phyloP scores from a whole-genome alignment of 2,329 filamentous ascomycete species.

The Microascus cirrosus region DNA sequence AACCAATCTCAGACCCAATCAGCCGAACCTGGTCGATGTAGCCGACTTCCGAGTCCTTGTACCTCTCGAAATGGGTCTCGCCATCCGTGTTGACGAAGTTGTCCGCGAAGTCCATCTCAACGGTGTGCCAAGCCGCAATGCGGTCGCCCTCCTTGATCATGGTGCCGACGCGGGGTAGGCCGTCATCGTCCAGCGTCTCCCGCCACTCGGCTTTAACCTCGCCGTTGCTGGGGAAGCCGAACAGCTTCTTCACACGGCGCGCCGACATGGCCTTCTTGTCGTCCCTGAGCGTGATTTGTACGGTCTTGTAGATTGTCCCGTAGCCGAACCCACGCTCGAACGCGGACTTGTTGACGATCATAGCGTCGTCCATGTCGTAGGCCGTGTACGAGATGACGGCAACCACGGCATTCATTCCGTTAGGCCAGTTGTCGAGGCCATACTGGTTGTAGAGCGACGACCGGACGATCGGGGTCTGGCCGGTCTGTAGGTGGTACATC shows the following conservation, averaged over 20 bases:
- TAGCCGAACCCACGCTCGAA: constrained; percentile 94
- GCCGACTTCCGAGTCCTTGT: constrained; percentile 82
- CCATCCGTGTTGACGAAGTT: constrained; percentile 78
- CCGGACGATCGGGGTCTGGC: constrained; percentile 88
- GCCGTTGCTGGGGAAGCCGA: constrained; percentile 77
- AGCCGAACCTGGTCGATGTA: constrained; percentile 90
- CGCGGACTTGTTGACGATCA: constrained; percentile 97
- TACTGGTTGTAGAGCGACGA: constrained; percentile 92
- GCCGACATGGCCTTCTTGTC: constrained; percentile 56
- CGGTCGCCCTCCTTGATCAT: constrained; percentile 71
- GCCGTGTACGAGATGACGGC: constrained; percentile 98
- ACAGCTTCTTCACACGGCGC: constrained; percentile 67
- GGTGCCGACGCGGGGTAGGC: constrained; percentile 70
- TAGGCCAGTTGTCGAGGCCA: constrained; percentile 95
- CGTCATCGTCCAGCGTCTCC: constrained; percentile 72
- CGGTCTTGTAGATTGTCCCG: constrained; percentile 96
- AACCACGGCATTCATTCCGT: constrained; percentile 89
- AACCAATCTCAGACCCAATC: constrained; percentile 74
- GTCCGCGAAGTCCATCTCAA: constrained; percentile 67
- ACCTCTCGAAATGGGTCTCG: constrained; percentile 78
- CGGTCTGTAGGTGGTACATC: constrained; percentile 85
- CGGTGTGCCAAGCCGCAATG: constrained; percentile 81
- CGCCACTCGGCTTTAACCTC: constrained; percentile 61
- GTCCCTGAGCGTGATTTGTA: constrained; percentile 78
- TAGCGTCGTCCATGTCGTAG: constrained; percentile 99